Evolutionary conservation across 2,329 filamentous ascomycete species (phyloP).

Genomic region (Colletotrichum godetiae): DNA sequence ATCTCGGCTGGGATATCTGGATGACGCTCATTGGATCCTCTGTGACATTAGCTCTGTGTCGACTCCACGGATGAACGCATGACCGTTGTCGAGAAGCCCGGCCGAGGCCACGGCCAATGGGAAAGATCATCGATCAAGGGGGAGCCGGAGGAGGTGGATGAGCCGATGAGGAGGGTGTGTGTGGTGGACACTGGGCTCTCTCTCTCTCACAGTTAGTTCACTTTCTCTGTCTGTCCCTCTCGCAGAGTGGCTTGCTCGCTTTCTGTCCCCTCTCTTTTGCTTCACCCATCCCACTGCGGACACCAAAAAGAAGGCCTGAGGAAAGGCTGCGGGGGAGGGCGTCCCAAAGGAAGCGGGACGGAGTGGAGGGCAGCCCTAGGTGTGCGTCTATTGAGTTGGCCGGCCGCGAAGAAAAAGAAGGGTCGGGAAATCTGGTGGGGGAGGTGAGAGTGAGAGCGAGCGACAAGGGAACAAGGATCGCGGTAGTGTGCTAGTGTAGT

Average conservation of each 20-base stretch:
- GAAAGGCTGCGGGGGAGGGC: conserved; percentile 7
- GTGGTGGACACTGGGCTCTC: conserved; percentile 2
- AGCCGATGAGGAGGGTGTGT: not conserved
- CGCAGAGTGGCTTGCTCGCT: not conserved
- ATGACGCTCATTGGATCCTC: conserved; percentile 54
- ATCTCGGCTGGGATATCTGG: conserved; percentile 54
- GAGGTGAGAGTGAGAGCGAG: not conserved
- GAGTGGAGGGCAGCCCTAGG: conserved; percentile 15
- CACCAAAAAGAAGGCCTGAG: conserved; percentile 2
- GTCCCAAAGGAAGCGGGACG: conserved; percentile 19
- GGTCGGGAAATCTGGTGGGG: conserved; percentile 27
- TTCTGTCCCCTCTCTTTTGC: not conserved
- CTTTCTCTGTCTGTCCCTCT: no score
- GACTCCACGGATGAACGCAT: conserved; percentile 63
- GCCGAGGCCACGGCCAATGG: conserved; percentile 32
- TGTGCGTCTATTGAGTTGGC: conserved; percentile 23
- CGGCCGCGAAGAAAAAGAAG: conserved; percentile 23
- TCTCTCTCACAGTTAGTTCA: not conserved
- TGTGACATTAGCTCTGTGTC: conserved; percentile 56
- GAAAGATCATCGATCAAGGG: conserved; percentile 33
- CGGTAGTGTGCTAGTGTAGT: conserved; percentile 8
- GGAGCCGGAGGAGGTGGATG: not conserved
- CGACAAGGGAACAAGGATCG: conserved; percentile 28
- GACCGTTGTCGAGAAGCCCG: conserved; percentile 55
- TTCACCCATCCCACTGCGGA: not conserved